Evolutionary conservation across 169 alveolate species (phyloP), one percentile per base, ranked within the genome.

Genomic region (Cryptosporidium muris): DNA sequence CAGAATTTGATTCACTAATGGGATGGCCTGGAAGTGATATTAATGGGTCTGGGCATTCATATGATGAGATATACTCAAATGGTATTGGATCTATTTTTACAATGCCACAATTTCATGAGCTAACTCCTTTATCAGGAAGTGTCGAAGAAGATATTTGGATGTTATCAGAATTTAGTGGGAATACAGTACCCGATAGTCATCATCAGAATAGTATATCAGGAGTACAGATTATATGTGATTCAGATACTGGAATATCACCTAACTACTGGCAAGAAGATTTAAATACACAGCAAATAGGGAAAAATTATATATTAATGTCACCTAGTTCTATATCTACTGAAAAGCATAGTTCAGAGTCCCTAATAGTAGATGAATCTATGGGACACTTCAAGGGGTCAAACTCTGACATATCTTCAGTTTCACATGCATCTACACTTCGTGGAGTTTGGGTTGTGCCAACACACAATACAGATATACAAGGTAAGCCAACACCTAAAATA

Each of bases 391-490:
- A 12, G 25, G 49, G 14, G 34, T 60, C 85, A 40, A n/a, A 7
- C 54, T 54, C 85, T 3, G 67, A 54, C 14, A 74, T 7, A 5
- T 58, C 85, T 3, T 53, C 63, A 74, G 85, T 47, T 54, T 74
- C 85, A 40, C 85, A 74, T 58, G 36, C 85, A 43, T 58, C 85
- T 8, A 53, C 67, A 11, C 49, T 60, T 8, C 40, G 45, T 60
- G 85, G 68, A 5, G 67, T 74, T 47, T 74, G 66, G 85, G 62
- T 74, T 25, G 85, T 74, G 43, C 85, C 85, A 45, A 42, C 54
- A n/a, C 36, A 45, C 16, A 45, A 43, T 56, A 11, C 2, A 9
- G 63, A 53, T 6, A 49, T 58, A 40, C 62, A 11, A 47, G 54
- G 34, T 34, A 74, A 14, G 36, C n/a, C 62, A n/a, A 25, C 25